phyloP scores from a whole-genome alignment of 768 basidiomycete species.

The Coprinopsis cinerea region DNA sequence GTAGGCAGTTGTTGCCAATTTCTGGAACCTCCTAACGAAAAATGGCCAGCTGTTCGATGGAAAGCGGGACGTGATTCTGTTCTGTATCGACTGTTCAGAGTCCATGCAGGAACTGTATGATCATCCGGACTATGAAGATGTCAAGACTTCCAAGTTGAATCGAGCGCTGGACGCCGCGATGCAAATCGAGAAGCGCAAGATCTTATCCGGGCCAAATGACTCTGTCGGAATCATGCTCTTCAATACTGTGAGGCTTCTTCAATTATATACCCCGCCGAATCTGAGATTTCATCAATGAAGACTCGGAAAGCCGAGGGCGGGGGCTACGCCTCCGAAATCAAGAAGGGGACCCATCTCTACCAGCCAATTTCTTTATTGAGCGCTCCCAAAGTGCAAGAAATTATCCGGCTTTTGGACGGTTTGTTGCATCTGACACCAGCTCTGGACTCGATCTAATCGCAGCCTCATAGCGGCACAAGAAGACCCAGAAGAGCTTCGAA shows the following conservation, averaged over 20 bases:
- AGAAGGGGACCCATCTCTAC: constrained; percentile 64
- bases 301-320: constrained; percentile 36
- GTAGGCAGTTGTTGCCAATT: too few species aligned
- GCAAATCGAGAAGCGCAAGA: constrained; percentile 86
- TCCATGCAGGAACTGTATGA: constrained; percentile 79
- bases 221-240: constrained; percentile 86
- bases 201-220: constrained; percentile 83
- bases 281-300: constrained; percentile 21
- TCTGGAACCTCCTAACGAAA: too few species aligned
- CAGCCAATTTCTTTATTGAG: constrained; percentile 74
- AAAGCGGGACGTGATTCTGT: constrained; percentile 84
- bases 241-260: constrained; percentile 66
- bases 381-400: constrained; percentile 74
- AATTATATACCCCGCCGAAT: not conserved
- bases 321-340: constrained; percentile 50
- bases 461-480: constrained; percentile 54
- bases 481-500: constrained; percentile 49
- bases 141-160: constrained; percentile 70
- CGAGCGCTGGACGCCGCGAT: constrained; percentile 77
- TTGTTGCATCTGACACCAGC: constrained; percentile 14
- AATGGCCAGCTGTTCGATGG: constrained; percentile 55
- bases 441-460: constrained; percentile 8
- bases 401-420: constrained; percentile 79
- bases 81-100: constrained; percentile 89
- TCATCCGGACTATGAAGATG: constrained; percentile 58